Evolutionary conservation across 2,329 filamentous ascomycete genomes (phyloP).

Genomic region (Colletotrichum sp.): DNA sequence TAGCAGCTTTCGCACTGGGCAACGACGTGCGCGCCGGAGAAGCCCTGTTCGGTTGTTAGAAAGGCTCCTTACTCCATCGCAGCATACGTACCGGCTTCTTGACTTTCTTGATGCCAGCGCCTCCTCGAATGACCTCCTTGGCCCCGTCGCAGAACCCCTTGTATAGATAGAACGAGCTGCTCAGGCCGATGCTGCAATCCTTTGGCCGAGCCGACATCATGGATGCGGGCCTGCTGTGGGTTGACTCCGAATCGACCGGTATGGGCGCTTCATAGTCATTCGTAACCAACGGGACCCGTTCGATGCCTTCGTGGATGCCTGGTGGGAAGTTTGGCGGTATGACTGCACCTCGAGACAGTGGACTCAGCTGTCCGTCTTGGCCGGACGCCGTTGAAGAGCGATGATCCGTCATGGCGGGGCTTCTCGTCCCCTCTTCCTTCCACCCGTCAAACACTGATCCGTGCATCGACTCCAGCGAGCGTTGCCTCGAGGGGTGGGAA

Average conservation of each 20-base stretch:
- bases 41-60: constrained; percentile 35
- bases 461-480: constrained; percentile 39
- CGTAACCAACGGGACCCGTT: not conserved
- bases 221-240: constrained; percentile 14
- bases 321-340: constrained; percentile 13
- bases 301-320: constrained; percentile 15
- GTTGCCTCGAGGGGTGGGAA: constrained; percentile 30
- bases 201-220: constrained; percentile 22
- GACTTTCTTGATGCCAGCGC: constrained; percentile 54
- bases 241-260: constrained; percentile 35
- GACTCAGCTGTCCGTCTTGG: constrained; percentile 11
- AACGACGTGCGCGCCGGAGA: constrained; percentile 44
- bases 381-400: constrained; percentile 21
- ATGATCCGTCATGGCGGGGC: constrained; percentile 21
- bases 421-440: constrained; percentile 29
- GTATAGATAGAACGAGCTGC: constrained; percentile 56
- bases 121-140: constrained; percentile 52
- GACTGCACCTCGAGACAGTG: not conserved
- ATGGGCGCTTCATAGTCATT: constrained; percentile 38
- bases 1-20: constrained; percentile 59
- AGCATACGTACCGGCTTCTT: constrained; percentile 49
- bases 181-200: constrained; percentile 47
- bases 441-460: constrained; percentile 39
- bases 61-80: not conserved
- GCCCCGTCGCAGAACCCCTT: constrained; percentile 64